Percentiles rank a stretch among this genome's conserved stretches.
These are phyloP conservation scores for Gloeophyllum trabeum DNA, from an alignment of 768 basidiomycete genomes.

Conservation along the genomic window DNA sequence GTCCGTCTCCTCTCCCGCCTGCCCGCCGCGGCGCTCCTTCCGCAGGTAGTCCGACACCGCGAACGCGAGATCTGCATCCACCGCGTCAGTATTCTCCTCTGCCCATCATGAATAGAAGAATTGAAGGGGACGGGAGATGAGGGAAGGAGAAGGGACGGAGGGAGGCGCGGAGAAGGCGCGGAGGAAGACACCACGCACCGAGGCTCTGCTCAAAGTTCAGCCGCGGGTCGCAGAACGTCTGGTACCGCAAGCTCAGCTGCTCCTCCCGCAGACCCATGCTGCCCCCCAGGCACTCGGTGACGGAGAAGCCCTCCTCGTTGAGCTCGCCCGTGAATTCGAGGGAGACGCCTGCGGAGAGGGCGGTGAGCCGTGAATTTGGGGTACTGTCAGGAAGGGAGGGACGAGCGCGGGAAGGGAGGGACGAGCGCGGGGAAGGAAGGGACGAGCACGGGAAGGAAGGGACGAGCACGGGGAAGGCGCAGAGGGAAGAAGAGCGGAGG, in stretches of 20 bases:
- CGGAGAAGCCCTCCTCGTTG: constrained; percentile 84
- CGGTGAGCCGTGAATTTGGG: too few relatives aligned
- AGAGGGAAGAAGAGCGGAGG: too few relatives aligned
- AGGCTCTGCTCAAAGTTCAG: constrained; percentile 91
- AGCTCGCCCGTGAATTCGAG: constrained; percentile 90
- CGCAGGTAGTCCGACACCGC: constrained; percentile 75
- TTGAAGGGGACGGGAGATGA: too few relatives aligned
- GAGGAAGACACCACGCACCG: too few relatives aligned
- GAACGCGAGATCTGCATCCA: constrained; percentile 67
- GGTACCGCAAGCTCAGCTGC: constrained; percentile 82
- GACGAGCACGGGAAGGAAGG: too few relatives aligned
- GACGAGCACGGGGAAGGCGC: too few relatives aligned
- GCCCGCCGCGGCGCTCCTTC: constrained; percentile 31
- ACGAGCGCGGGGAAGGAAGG: too few relatives aligned
- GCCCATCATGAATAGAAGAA: neutral
- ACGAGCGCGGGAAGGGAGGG: too few relatives aligned
- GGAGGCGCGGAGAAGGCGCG: too few relatives aligned
- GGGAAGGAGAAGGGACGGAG: too few relatives aligned
- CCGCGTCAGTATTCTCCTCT: neutral
- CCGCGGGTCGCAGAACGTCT: constrained; percentile 93
- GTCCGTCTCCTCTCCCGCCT: neutral
- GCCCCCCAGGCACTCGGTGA: constrained; percentile 94
- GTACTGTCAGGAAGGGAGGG: too few relatives aligned
- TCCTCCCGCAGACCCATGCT: constrained; percentile 92
- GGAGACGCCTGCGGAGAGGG: constrained; percentile 73